These are phyloP conservation scores for Sordariomycetes sp. DNA, from an alignment of 2,329 filamentous ascomycete species.

Conservation along the genomic window DNA sequence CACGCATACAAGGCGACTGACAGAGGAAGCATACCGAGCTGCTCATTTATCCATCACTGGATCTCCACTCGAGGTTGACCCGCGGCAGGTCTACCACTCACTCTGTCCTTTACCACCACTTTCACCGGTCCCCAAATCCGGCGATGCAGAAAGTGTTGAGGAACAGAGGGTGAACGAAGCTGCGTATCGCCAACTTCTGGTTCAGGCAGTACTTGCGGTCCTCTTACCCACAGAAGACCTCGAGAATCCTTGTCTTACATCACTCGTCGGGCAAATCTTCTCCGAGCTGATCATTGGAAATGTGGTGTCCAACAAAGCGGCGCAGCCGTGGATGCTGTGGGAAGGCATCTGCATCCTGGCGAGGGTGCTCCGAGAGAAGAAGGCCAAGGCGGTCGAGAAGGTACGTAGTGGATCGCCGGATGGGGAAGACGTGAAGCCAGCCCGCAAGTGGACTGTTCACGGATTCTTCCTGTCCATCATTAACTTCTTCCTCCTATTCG, in stretches of 20 bases:
- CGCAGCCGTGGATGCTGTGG: constrained; percentile 84
- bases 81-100: constrained; percentile 71
- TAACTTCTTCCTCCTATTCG: constrained; percentile 44
- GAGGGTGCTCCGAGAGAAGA: constrained; percentile 25
- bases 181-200: constrained; percentile 79
- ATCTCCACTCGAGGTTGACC: constrained; percentile 50
- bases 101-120: constrained; percentile 74
- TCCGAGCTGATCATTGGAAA: constrained; percentile 85
- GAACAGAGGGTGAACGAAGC: constrained; percentile 70
- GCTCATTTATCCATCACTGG: constrained; percentile 50
- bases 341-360: constrained; percentile 69
- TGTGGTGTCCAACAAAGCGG: constrained; percentile 67
- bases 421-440: background rate
- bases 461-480: constrained; percentile 46
- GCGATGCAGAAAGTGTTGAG: constrained; percentile 37
- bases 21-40: constrained; percentile 59
- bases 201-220: constrained; percentile 70
- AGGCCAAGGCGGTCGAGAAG: constrained; percentile 8
- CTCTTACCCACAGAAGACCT: constrained; percentile 89
- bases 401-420: constrained; percentile 5
- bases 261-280: constrained; percentile 78
- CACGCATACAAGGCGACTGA: background rate
- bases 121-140: constrained; percentile 60
- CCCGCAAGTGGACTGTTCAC: constrained; percentile 28
- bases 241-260: constrained; percentile 75